Evolutionary conservation across 768 basidiomycete species (phyloP).

Genomic region (Sporobolomyces phaffii): DNA sequence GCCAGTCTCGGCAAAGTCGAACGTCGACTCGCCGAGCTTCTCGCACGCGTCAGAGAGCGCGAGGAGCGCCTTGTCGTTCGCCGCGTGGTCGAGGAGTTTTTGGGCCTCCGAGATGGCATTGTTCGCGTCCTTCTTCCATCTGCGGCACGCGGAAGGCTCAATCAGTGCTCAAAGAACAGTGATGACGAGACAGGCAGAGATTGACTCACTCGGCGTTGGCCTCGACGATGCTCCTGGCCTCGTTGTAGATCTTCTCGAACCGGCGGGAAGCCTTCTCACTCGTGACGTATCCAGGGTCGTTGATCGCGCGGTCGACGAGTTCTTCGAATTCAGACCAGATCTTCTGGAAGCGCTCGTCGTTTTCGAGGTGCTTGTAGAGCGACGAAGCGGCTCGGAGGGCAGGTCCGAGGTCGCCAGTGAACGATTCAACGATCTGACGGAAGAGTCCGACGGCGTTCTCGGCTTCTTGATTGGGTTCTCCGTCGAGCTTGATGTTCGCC

Average conservation of each 20-base stretch:
- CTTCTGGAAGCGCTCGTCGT: conserved; percentile 46
- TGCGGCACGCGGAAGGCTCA: neutral
- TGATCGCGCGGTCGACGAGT: conserved; percentile 46
- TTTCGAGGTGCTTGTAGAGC: conserved; percentile 46
- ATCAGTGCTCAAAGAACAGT: neutral
- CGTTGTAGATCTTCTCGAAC: conserved; percentile 47
- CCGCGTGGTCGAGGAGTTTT: conserved; percentile 24
- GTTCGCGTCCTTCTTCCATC: conserved; percentile 45
- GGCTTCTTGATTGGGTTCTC: conserved; percentile 46
- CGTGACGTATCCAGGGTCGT: conserved; percentile 48
- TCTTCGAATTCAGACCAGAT: conserved; percentile 45
- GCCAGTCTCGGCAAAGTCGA: conserved; percentile 46
- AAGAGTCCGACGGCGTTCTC: conserved; percentile 47
- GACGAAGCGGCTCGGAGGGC: conserved; percentile 44
- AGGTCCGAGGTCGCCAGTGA: conserved; percentile 46
- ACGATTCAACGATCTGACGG: conserved; percentile 47
- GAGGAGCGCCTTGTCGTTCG: conserved; percentile 46
- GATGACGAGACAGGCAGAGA: neutral
- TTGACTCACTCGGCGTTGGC: conserved; percentile 42
- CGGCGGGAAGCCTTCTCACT: conserved; percentile 46
- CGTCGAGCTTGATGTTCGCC: conserved; percentile 39
- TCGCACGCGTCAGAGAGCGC: conserved; percentile 46
- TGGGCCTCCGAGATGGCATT: conserved; percentile 43
- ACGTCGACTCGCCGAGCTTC: conserved; percentile 45
- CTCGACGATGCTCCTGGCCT: conserved; percentile 46